Conservation (phyloP, 2,329 filamentous ascomycete species). For the Aureobasidium subglaciale region DNA sequence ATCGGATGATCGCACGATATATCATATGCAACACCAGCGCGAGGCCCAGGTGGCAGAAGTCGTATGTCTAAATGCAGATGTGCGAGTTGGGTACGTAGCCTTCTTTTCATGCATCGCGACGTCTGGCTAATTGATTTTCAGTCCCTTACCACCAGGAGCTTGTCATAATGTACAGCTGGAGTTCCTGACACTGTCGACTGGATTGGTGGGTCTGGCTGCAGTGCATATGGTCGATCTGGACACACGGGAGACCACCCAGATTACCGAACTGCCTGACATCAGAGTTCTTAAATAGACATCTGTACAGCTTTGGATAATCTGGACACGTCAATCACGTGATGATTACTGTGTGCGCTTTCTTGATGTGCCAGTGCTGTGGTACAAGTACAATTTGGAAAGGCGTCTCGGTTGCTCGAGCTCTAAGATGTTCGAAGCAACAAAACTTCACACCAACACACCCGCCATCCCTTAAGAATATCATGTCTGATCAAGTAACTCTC, state of each 20-base stretch:
- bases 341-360: too few species aligned
- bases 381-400: too few species aligned
- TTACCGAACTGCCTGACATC: constrained; percentile 13
- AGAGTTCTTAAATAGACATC: neutral
- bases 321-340: too few species aligned
- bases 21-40: constrained; percentile 1
- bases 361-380: too few species aligned
- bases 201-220: constrained; percentile 61
- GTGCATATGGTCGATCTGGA: constrained; percentile 64
- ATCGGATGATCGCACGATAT: constrained; percentile 13
- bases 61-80: constrained; percentile 65
- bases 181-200: constrained; percentile 60
- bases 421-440: neutral
- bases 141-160: constrained; percentile 59
- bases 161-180: constrained; percentile 67
- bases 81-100: constrained; percentile 59
- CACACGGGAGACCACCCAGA: constrained; percentile 31
- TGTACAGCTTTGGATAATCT: neutral
- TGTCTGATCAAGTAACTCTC: too few species aligned
- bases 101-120: neutral
- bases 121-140: constrained; percentile 21
- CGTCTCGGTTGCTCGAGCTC: neutral
- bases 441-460: neutral
- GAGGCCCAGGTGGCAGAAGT: constrained; percentile 55
- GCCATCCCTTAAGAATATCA: too few species aligned